Conservation (phyloP, 1,284 basidiomycete genomes). For the Naganishia albida region DNA sequence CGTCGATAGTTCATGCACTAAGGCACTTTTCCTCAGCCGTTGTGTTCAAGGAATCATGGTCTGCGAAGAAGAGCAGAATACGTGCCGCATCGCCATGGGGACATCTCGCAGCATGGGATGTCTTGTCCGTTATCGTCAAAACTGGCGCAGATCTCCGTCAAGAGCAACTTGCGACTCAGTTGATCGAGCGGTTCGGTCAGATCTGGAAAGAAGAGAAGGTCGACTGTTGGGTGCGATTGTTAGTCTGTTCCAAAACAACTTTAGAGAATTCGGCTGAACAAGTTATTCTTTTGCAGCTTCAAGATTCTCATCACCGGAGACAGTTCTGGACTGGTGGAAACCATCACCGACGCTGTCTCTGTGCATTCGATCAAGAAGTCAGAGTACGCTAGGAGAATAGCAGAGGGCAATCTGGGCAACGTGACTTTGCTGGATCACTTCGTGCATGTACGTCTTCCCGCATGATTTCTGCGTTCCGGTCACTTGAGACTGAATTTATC, state of each 20-base stretch:
- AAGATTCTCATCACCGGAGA: conserved; percentile 93
- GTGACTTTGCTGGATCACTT: conserved; percentile 90
- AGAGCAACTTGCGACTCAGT: conserved; percentile 94
- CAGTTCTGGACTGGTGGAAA: conserved; percentile 88
- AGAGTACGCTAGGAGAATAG: conserved; percentile 84
- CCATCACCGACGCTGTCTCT: conserved; percentile 93
- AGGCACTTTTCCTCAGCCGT: conserved; percentile 55
- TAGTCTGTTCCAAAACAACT: conserved; percentile 48
- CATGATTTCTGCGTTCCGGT: background rate
- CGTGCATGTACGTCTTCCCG: conserved; percentile 63
- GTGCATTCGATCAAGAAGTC: conserved; percentile 99
- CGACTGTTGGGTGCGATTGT: conserved; percentile 90
- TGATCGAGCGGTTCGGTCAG: conserved; percentile 86
- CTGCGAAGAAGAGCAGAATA: conserved; percentile 91
- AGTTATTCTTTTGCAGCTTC: conserved; percentile 52
- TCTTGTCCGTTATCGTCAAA: conserved; percentile 97
- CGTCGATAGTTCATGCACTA: background rate
- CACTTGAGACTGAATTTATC: background rate
- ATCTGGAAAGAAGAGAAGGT: conserved; percentile 95
- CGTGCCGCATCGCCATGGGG: conserved; percentile 92
- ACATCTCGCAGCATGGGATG: conserved; percentile 73
- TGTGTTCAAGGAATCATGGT: conserved; percentile 95
- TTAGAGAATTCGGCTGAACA: background rate
- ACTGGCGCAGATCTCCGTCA: conserved; percentile 95
- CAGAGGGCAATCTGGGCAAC: conserved; percentile 75